Evolutionary conservation across 768 basidiomycete genomes (phyloP).

Genomic region (Leccinum disarticulatum): DNA sequence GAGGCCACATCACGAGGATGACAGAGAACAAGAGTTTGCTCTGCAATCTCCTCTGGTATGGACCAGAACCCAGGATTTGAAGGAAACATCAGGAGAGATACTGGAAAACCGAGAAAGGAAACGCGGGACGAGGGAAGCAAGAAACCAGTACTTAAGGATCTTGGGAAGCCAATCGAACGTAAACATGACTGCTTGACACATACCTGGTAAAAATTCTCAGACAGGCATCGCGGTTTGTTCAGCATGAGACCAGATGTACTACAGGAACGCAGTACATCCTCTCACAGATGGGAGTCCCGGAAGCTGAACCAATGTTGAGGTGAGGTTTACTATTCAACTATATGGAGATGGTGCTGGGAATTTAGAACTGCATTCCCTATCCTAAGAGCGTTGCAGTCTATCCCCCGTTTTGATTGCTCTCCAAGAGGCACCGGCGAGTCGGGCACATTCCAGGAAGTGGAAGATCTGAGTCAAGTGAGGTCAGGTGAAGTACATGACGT

Average conservation of each 20-base stretch:
- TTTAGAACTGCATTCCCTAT: neutral
- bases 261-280: neutral
- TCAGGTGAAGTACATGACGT: neutral
- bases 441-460: neutral
- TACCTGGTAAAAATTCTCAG: neutral
- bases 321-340: neutral
- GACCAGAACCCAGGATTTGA: slow-evolving; percentile 16
- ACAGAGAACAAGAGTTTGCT: slow-evolving; percentile 56
- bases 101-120: slow-evolving; percentile 1
- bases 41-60: slow-evolving; percentile 53
- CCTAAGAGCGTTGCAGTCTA: neutral
- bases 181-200: neutral
- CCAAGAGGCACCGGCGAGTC: neutral
- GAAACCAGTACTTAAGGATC: neutral
- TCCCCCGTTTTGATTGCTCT: neutral
- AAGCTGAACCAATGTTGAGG: neutral
- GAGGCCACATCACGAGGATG: slow-evolving; percentile 54
- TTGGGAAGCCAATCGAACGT: neutral
- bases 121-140: neutral
- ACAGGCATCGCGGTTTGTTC: slow-evolving; percentile 3
- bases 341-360: neutral
- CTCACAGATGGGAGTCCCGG: slow-evolving; percentile 1
- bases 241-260: neutral
- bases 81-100: slow-evolving; percentile 1
- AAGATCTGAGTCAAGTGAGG: neutral